Evolutionary conservation across 176 grass and related monocot species (phyloP).

Genomic region (Melocanna baccifera): DNA sequence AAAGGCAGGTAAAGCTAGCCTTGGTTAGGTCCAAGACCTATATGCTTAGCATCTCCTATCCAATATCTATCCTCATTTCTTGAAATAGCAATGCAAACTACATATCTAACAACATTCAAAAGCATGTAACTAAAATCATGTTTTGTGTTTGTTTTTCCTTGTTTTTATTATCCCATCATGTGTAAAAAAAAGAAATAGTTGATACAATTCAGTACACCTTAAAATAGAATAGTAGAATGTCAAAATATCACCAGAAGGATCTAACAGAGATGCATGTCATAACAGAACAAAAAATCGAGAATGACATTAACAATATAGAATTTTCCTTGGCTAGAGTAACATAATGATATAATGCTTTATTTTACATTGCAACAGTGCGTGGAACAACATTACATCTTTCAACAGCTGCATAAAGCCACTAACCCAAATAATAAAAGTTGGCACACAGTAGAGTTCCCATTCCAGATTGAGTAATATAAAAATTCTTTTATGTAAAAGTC

Average conservation of each 20-base stretch:
- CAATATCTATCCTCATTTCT: not conserved
- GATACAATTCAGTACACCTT: not conserved
- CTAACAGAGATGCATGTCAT: not conserved
- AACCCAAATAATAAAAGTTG: not conserved
- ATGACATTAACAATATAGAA: not conserved
- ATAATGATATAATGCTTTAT: not conserved
- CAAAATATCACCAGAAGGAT: not conserved
- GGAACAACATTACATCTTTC: not conserved
- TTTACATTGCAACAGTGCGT: not conserved
- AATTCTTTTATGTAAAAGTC: not conserved
- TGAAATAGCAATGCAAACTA: not conserved
- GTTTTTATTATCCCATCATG: not conserved
- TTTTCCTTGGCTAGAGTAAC: constrained; percentile 17
- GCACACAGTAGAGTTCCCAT: not conserved
- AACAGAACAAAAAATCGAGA: not conserved
- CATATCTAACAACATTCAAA: not conserved
- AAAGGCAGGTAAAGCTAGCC: constrained; percentile 21
- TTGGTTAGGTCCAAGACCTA: not conserved
- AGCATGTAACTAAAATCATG: not conserved
- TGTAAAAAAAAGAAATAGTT: not conserved
- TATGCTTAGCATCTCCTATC: not conserved
- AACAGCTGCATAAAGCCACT: not conserved
- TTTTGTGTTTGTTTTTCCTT: not conserved
- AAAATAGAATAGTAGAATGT: not conserved
- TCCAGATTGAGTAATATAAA: not conserved